Conservation (phyloP, 2,329 filamentous ascomycete species). For the Microsporum ferrugineum region DNA sequence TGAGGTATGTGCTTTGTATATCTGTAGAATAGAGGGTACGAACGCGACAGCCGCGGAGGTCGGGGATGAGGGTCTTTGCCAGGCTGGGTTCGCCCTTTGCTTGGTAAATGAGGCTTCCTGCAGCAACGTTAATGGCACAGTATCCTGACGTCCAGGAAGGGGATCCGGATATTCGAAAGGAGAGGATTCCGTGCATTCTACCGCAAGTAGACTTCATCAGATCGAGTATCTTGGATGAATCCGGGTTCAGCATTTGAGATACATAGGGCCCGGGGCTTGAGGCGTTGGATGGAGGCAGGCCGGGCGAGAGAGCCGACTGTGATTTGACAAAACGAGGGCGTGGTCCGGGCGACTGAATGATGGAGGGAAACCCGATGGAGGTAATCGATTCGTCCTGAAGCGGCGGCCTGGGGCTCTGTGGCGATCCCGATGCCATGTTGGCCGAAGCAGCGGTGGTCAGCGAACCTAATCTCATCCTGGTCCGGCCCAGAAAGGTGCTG, state of each 20-base stretch:
- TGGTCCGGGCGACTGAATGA: conserved; percentile 32
- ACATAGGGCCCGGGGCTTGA: conserved; percentile 23
- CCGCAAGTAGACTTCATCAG: conserved; percentile 43
- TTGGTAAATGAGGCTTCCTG: conserved; percentile 41
- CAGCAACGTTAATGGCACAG: conserved; percentile 42
- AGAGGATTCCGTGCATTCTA: conserved; percentile 43
- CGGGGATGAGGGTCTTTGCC: conserved; percentile 39
- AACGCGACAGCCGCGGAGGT: conserved; percentile 40
- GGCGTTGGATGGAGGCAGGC: conserved; percentile 17
- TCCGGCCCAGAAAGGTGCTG: conserved; percentile 23
- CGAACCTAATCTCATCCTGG: conserved; percentile 30
- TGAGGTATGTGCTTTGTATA: conserved; percentile 37
- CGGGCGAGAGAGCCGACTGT: conserved; percentile 20
- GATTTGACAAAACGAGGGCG: conserved; percentile 26
- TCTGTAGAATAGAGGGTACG: conserved; percentile 39
- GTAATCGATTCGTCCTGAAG: conserved; percentile 25
- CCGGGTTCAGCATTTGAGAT: conserved; percentile 32
- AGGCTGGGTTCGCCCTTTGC: conserved; percentile 39
- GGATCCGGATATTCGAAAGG: conserved; percentile 34
- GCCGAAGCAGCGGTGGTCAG: conserved; percentile 24
- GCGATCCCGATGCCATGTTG: neutral
- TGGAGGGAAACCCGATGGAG: conserved; percentile 40
- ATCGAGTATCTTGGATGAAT: conserved; percentile 39
- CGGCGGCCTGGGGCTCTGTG: conserved; percentile 24
- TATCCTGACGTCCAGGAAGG: conserved; percentile 40